phyloP scores from a whole-genome alignment of 2,329 filamentous ascomycete species.

The Sporothrix luriei region DNA sequence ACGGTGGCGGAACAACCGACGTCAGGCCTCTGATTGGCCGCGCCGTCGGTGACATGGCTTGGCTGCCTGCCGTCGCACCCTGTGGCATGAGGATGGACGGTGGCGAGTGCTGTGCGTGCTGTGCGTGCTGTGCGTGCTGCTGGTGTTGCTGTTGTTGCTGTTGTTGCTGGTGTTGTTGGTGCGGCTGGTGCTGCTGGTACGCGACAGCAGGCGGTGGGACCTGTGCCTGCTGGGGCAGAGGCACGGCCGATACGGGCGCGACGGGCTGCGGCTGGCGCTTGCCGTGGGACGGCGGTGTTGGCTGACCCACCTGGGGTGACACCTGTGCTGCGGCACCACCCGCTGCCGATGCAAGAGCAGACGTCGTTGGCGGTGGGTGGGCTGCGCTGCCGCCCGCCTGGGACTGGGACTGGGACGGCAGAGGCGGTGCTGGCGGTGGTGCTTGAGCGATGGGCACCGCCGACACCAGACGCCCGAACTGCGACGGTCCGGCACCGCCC shows the following conservation, averaged over 20 bases:
- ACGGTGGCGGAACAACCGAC: constrained; percentile 26
- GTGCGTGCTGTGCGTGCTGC: constrained; percentile 37
- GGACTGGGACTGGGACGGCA: constrained; percentile 35
- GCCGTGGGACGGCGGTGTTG: constrained; percentile 33
- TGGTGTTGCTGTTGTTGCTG: constrained; percentile 41
- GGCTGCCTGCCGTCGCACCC: constrained; percentile 41
- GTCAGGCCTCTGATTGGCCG: constrained; percentile 37
- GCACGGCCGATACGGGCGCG: constrained; percentile 31
- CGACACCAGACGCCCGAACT: constrained; percentile 41
- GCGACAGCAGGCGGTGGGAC: not conserved
- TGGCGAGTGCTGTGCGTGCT: no score
- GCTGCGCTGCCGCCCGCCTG: not conserved
- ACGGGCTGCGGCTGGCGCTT: constrained; percentile 37
- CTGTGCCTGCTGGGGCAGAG: constrained; percentile 26
- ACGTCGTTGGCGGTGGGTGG: not conserved
- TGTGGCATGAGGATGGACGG: constrained; percentile 31
- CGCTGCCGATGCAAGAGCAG: not conserved
- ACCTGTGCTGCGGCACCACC: constrained; percentile 32
- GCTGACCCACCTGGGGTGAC: constrained; percentile 29
- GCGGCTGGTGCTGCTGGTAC: constrained; percentile 41
- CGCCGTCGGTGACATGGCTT: constrained; percentile 52
- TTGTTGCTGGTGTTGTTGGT: no score
- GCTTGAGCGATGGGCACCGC: constrained; percentile 43
- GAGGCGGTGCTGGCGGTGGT: constrained; percentile 39
- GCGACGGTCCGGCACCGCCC: constrained; percentile 33